Evolutionary conservation across 2,329 filamentous ascomycete species (phyloP), one percentile per base, ranked within the genome.

Genomic region (Dryadomyces quercus-mongolicae): DNA sequence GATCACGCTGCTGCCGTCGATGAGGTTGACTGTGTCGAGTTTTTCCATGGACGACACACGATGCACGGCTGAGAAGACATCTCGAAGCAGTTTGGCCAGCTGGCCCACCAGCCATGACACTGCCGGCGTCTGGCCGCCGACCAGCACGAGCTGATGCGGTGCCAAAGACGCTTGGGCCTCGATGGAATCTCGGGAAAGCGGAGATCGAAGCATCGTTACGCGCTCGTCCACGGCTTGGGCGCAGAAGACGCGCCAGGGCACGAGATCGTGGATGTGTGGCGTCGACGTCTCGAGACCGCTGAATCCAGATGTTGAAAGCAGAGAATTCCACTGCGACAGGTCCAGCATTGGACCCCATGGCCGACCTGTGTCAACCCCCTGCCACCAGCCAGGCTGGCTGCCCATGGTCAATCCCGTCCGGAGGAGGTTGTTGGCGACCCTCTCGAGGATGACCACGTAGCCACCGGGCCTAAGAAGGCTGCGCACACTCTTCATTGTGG

Each of bases 181-280:
- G 21, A 4, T 3, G 21, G 20, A 2, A 36, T 18, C 34, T 12
- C 16, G 34, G 16, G n/a, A 18, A 9, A 42, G 5, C 56, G 44
- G 1, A 64, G 65, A 4, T 60, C 49, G 1, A 61, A 31, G 58
- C 2, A 66, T 53, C 10, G 61, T 50, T 6, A 65, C 49, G 5
- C 55, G 55, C 13, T 60, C 51, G 47, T 65, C 60, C 9, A 63
- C 54, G 8, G 63, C 63, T 51, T 64, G 62, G 2, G 59, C 56
- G 9, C 55, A 55, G 38, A 65, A 55, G 40, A 64, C 56, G 16
- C 25, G 25, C 25, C 38, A 15, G 5, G 38, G 16, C 4, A 18
- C 42, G 42, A n/a, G n/a, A n/a, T 18, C 15, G 8, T 44, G 42
- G 3, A 44, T 5, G 3, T 10, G 42, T 5, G 42, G 42, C 42